Percentiles rank a stretch among this genome's conserved stretches.
These are phyloP conservation scores for Castanopsis chinensis DNA, from an alignment of 306 rosid genomes.

Conservation along the genomic window DNA sequence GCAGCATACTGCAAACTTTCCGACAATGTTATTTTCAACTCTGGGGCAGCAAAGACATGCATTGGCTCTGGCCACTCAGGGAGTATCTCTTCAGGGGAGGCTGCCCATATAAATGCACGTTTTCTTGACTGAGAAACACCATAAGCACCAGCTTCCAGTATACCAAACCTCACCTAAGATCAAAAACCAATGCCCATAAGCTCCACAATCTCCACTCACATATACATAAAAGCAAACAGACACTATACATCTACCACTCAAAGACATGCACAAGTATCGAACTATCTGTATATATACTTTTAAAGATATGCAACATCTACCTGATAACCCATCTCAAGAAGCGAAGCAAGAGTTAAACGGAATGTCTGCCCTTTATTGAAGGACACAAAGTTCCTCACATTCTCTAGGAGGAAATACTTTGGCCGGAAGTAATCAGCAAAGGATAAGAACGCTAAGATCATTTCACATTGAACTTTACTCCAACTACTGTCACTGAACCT, in stretches of 20 bases:
- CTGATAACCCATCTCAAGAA: constrained; percentile 99
- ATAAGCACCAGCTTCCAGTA: constrained; percentile 93
- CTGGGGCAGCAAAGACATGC: constrained; percentile 88
- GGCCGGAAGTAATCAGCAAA: constrained; percentile 97
- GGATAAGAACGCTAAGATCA: constrained; percentile 93
- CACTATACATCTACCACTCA: neutral
- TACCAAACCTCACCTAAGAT: constrained; percentile 89
- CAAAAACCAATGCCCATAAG: constrained; percentile 19
- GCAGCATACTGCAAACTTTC: constrained; percentile 73
- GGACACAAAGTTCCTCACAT: constrained; percentile 91
- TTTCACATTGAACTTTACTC: constrained; percentile 99
- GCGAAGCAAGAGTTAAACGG: constrained; percentile 83
- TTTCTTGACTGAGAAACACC: constrained; percentile 97
- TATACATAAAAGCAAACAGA: neutral
- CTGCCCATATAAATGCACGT: constrained; percentile 99
- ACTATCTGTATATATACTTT: neutral
- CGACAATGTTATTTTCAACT: constrained; percentile 64
- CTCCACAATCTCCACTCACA: constrained; percentile 1
- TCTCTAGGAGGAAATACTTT: constrained; percentile 87
- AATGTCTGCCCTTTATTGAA: constrained; percentile 95
- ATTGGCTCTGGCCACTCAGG: constrained; percentile 99
- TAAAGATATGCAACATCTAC: constrained; percentile 24
- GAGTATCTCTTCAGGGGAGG: constrained; percentile 80
- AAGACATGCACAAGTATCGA: neutral
- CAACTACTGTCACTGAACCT: constrained; percentile 86